phyloP scores from a whole-genome alignment of 2,329 filamentous ascomycete species.

The Fusarium cyanostomum region DNA sequence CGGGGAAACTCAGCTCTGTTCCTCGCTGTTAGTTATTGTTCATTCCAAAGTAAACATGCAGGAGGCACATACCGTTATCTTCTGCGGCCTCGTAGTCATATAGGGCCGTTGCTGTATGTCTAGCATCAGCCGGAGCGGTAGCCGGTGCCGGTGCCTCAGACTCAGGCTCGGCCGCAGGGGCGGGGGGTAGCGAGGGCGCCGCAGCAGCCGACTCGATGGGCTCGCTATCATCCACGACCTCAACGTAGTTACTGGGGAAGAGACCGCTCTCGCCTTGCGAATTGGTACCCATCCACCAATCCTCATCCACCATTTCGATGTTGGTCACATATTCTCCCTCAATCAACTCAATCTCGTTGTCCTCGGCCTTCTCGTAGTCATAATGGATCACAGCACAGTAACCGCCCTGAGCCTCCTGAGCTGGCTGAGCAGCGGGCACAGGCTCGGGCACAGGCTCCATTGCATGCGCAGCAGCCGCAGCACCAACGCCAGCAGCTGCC shows the following conservation, averaged over 20 bases:
- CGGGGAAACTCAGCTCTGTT: constrained; percentile 80
- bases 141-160: constrained; percentile 50
- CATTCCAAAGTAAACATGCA: background rate
- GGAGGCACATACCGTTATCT: constrained; percentile 74
- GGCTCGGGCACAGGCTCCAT: constrained; percentile 39
- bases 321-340: constrained; percentile 90
- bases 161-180: constrained; percentile 48
- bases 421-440: constrained; percentile 17
- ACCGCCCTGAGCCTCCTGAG: constrained; percentile 58
- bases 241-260: constrained; percentile 98
- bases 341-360: constrained; percentile 91
- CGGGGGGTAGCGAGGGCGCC: constrained; percentile 44
- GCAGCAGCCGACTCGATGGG: constrained; percentile 48
- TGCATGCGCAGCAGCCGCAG: constrained; percentile 33
- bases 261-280: constrained; percentile 83
- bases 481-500: constrained; percentile 32
- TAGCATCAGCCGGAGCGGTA: constrained; percentile 52
- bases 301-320: constrained; percentile 96
- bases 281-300: constrained; percentile 99
- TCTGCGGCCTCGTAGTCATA: constrained; percentile 98
- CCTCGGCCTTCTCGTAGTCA: constrained; percentile 97
- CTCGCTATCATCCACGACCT: constrained; percentile 77
- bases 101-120: constrained; percentile 80
- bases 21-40: constrained; percentile 38
- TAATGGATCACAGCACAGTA: constrained; percentile 85